These are phyloP conservation scores for Pseudogymnoascus sp. DNA, from an alignment of 2,329 filamentous ascomycete species.

Conservation along the genomic window DNA sequence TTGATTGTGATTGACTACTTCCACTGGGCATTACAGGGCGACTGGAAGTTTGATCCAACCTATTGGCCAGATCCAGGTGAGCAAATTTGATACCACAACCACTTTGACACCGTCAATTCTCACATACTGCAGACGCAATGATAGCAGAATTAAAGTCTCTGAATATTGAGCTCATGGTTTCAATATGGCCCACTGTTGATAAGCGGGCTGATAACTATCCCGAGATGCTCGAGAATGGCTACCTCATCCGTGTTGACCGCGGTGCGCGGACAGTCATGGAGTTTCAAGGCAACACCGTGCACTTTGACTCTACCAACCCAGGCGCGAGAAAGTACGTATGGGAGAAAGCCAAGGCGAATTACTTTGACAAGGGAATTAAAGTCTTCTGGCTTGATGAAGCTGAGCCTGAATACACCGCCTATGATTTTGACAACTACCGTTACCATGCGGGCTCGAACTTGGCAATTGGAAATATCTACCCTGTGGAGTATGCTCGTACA, in stretches of 20 bases:
- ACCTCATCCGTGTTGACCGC: slow-evolving; percentile 52
- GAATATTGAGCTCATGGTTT: slow-evolving; percentile 58
- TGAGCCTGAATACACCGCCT: slow-evolving; percentile 55
- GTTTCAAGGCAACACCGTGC: slow-evolving; percentile 48
- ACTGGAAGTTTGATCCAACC: slow-evolving; percentile 56
- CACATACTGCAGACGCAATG: slow-evolving; percentile 44
- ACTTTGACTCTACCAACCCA: slow-evolving; percentile 58
- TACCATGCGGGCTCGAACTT: slow-evolving; percentile 48
- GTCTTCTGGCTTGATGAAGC: slow-evolving; percentile 64
- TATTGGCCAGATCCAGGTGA: slow-evolving; percentile 57
- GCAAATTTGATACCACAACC: slow-evolving; percentile 12
- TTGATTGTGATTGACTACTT: slow-evolving; percentile 62
- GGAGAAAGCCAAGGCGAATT: slow-evolving; percentile 50
- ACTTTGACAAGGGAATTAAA: slow-evolving; percentile 53
- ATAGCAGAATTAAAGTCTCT: slow-evolving; percentile 50
- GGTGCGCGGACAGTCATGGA: slow-evolving; percentile 51
- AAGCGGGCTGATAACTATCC: slow-evolving; percentile 48
- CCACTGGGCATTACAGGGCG: slow-evolving; percentile 58
- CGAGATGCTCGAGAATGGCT: slow-evolving; percentile 53
- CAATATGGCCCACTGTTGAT: slow-evolving; percentile 61
- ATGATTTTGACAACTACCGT: slow-evolving; percentile 60
- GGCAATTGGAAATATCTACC: slow-evolving; percentile 52
- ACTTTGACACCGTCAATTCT: not conserved
- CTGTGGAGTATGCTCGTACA: slow-evolving; percentile 46
- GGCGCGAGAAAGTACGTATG: slow-evolving; percentile 51